Evolutionary conservation across 768 basidiomycete species (phyloP), one percentile per base, ranked within the genome.

Genomic region (Sporobolomyces pararoseus): DNA sequence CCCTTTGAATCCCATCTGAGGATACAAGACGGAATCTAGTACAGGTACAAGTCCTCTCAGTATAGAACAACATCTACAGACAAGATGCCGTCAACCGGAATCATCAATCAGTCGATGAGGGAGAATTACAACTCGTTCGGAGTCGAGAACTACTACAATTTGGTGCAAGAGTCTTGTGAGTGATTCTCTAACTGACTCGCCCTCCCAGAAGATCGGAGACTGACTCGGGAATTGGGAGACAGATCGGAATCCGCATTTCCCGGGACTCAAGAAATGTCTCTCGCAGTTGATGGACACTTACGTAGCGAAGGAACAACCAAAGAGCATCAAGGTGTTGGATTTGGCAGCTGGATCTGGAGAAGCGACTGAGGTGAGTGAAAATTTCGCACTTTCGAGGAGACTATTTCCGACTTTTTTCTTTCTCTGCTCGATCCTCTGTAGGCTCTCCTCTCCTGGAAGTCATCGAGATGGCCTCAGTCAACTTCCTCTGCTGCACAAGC

Each of bases 161-260:
- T 62, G 21, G 69, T 70, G 4, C 59, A 65, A 39, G 69, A 70
- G 47, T 70, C 69, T 4, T 70, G 68, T 70, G 17, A 37, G 59
- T 21, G 17, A 1, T 23, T 4, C 60, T 39, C 23, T 9, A 14
- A 9, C 29, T n/a, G n/a, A 0, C 29, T 7, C 16, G 9, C 27
- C 17, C 19, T n/a, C 49, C 16, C 17, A 32, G n/a, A n/a, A n/a
- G n/a, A n/a, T n/a, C n/a, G n/a, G 44, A 5, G 17, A 34, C 37
- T 63, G 61, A 47, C 10, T 14, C 21, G 6, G 46, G 21, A 13
- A 6, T 14, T 13, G 10, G 6, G 46, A 12, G 21, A 39, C 25
- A 59, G 58, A 89, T 78, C 84, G 87, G 17, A 89, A 89, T 75
- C 87, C 88, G 0, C 88, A 88, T 79, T 88, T 85, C 71, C 86